Evolutionary conservation across 805 yeast genomes (phyloP), one percentile per base, ranked within the genome.

Genomic region (Babjeviella inositovora): DNA sequence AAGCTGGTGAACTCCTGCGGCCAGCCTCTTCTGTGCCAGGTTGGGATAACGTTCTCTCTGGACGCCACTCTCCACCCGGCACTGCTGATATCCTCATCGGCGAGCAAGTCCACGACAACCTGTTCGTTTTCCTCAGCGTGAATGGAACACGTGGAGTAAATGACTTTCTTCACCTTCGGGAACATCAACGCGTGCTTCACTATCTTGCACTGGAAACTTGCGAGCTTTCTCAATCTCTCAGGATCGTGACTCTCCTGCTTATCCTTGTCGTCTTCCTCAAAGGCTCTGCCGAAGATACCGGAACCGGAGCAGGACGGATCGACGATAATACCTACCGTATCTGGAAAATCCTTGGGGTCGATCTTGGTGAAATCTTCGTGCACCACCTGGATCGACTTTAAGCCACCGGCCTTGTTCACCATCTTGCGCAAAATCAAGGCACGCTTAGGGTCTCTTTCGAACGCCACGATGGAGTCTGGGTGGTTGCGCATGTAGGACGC

Each of bases 241-340:
- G 47, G 51, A 4, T 58, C 18, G 14, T 8, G 7, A 11, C n/a
- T 11, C 28, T 40, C 43, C 5, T 35, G 27, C 13, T 35, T 45
- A 13, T 47, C 39, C 29, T 62, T 43, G 7, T 35, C 23, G 5
- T 41, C 29, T 29, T 58, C 80, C 22, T 71, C 73, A 28, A 62
- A 50, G 3, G 74, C 79, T 17, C 93, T 54, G n/a, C 96, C 95
- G 52, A 87, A 87, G 19, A 90, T 90, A 4, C 99, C 99, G 22
- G 93, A 76, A 1, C 99, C 99, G 13, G 95, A 82, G 45, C 99
- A 90, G 3, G 95, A 81, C 0, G 99, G 99, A 45, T 90, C 99
- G 3, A 90, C 92, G 3, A 90, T 57, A 19, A 90, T 50, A 0
- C 93, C 94, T 0, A 81, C 71, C 4, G 82, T 76, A 10, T 65